These are phyloP conservation scores for Kwoniella sp. DNA, from an alignment of 768 basidiomycete species.

Conservation along the genomic window DNA sequence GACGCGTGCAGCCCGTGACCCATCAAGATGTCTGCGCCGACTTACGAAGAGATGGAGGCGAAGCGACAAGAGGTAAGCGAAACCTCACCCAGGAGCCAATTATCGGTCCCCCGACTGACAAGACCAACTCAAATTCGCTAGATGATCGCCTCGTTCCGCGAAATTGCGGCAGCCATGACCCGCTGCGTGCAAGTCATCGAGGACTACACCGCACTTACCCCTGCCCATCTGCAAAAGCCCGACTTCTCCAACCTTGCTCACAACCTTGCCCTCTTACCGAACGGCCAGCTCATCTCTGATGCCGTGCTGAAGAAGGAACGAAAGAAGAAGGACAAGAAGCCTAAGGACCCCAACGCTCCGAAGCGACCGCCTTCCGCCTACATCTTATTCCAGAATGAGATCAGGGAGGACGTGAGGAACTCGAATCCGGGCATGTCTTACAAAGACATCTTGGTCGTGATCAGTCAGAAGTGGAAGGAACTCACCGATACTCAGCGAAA, in stretches of 20 bases:
- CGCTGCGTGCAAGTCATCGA: slow-evolving; percentile 45
- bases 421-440: slow-evolving; percentile 69
- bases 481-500: slow-evolving; percentile 72
- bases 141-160: slow-evolving; percentile 54
- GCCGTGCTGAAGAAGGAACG: slow-evolving; percentile 24
- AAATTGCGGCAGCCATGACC: slow-evolving; percentile 49
- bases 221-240: slow-evolving; percentile 17
- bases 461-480: slow-evolving; percentile 72
- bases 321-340: slow-evolving; percentile 68
- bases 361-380: slow-evolving; percentile 92
- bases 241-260: slow-evolving; percentile 20
- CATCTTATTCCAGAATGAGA: slow-evolving; percentile 89
- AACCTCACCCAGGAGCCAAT: not conserved
- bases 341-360: slow-evolving; percentile 87
- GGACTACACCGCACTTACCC: slow-evolving; percentile 46
- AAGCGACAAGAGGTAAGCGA: slow-evolving; percentile 49
- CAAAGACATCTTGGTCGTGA: slow-evolving; percentile 70
- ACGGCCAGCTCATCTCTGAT: slow-evolving; percentile 7
- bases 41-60: slow-evolving; percentile 51
- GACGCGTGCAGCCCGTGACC: no score
- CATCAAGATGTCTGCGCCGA: slow-evolving; percentile 35
- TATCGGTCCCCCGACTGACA: not conserved
- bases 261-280: slow-evolving; percentile 11
- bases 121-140: slow-evolving; percentile 13
- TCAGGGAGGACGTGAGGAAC: slow-evolving; percentile 72